A percentile compares a stretch with the other conserved stretches of the same genome.
Conservation (phyloP, 2,329 filamentous ascomycete genomes). For the Torrubiella hemipterigena region DNA sequence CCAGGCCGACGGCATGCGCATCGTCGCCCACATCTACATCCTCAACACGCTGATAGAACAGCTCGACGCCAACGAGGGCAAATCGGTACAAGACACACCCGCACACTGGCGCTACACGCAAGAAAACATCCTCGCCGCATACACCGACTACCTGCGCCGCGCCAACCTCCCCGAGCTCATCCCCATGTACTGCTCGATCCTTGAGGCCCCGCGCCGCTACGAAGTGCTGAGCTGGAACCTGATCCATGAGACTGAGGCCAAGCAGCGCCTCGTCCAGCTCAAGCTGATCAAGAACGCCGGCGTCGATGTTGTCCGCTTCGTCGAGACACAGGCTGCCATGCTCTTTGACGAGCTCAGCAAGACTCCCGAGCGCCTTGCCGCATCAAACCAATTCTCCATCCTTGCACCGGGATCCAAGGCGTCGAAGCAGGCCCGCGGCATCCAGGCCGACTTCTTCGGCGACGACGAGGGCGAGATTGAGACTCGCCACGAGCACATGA, state of each 20-base stretch:
- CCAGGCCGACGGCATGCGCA: slow-evolving; percentile 53
- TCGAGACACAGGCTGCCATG: slow-evolving; percentile 52
- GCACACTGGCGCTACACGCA: slow-evolving; percentile 31
- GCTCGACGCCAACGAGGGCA: slow-evolving; percentile 21
- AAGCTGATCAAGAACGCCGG: slow-evolving; percentile 63
- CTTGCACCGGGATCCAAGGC: slow-evolving; percentile 26
- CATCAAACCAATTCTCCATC: slow-evolving; percentile 36
- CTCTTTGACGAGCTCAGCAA: slow-evolving; percentile 36
- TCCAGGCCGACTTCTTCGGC: slow-evolving; percentile 61
- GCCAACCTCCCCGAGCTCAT: slow-evolving; percentile 65
- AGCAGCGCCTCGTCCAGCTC: slow-evolving; percentile 56
- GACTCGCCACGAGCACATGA: slow-evolving; percentile 55
- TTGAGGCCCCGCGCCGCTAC: slow-evolving; percentile 53
- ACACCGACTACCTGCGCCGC: slow-evolving; percentile 67
- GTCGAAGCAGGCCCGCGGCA: slow-evolving; percentile 41
- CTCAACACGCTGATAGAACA: slow-evolving; percentile 57
- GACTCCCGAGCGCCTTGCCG: slow-evolving; percentile 17
- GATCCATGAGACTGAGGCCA: slow-evolving; percentile 54
- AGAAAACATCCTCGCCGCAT: slow-evolving; percentile 69
- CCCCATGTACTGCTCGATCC: slow-evolving; percentile 76
- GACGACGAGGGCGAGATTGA: slow-evolving; percentile 42
- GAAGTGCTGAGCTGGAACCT: slow-evolving; percentile 66
- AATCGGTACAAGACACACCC: slow-evolving; percentile 2
- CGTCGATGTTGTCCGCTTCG: slow-evolving; percentile 61
- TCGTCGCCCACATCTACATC: slow-evolving; percentile 54